Evolutionary conservation across 768 basidiomycete species (phyloP).

Genomic region (Leccinum arenicola): DNA sequence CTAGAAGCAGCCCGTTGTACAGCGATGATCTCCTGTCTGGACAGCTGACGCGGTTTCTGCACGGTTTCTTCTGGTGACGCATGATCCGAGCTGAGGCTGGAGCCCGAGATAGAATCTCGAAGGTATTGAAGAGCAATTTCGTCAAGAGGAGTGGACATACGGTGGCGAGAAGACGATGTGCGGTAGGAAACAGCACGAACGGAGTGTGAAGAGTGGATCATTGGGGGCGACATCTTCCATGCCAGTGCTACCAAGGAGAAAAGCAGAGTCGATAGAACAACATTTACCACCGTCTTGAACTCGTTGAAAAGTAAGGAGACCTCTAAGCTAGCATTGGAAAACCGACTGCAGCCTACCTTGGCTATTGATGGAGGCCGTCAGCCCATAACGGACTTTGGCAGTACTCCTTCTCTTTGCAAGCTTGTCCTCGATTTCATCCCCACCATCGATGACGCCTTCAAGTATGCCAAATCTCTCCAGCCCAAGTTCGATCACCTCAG

Average conservation of each 20-base stretch:
- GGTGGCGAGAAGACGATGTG: slow-evolving; percentile 63
- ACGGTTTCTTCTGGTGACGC: slow-evolving; percentile 30
- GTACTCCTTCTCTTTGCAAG: too few species aligned
- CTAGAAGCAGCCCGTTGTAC: too few species aligned
- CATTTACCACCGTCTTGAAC: slow-evolving; percentile 63
- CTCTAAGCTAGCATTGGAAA: too few species aligned
- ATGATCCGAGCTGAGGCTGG: slow-evolving; percentile 54
- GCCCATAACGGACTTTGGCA: too few species aligned
- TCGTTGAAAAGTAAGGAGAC: slow-evolving; percentile 69
- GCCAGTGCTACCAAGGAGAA: slow-evolving; percentile 63
- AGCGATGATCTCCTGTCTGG: too few species aligned
- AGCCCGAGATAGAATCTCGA: slow-evolving; percentile 57
- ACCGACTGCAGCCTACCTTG: too few species aligned
- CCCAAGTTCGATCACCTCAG: too few species aligned
- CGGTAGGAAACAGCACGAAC: slow-evolving; percentile 78
- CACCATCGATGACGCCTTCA: too few species aligned
- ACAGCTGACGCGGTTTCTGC: too few species aligned
- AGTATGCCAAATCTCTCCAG: too few species aligned
- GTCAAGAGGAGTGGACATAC: slow-evolving; percentile 75
- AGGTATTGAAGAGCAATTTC: slow-evolving; percentile 76
- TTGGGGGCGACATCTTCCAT: slow-evolving; percentile 75
- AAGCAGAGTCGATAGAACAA: slow-evolving; percentile 80
- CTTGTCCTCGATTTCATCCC: too few species aligned
- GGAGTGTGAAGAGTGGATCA: slow-evolving; percentile 89
- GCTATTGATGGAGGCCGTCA: too few species aligned